Evolutionary conservation across 441 rosid species (phyloP).

Genomic region (Erodium trifolium): DNA sequence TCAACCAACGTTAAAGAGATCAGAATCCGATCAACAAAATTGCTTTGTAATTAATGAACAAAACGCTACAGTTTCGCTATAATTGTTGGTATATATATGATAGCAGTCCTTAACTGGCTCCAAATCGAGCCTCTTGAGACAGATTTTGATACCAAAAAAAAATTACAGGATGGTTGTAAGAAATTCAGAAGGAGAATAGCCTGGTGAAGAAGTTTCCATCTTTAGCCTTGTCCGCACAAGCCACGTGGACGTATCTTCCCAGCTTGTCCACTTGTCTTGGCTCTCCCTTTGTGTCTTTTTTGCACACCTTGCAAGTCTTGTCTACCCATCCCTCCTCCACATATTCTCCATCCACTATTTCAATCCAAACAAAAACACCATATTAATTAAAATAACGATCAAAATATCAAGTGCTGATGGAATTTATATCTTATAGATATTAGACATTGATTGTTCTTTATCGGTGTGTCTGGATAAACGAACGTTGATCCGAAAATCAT

Average conservation of each 20-base stretch:
- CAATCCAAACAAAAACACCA: not conserved
- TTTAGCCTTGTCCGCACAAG: conserved; percentile 49
- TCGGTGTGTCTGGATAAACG: no score
- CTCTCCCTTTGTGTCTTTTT: conserved; percentile 73
- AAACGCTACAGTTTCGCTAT: no score
- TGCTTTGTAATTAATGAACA: no score
- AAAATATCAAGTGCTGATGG: no score
- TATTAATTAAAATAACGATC: not conserved
- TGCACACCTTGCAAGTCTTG: conserved; percentile 84
- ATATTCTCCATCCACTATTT: conserved; percentile 71
- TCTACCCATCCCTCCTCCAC: conserved; percentile 98
- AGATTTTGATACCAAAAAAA: not conserved
- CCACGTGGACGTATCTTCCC: conserved; percentile 71
- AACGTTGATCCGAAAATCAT: no score
- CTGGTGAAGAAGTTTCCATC: conserved; percentile 68
- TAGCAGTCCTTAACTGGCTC: not conserved
- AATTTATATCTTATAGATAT: no score
- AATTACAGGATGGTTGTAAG: not conserved
- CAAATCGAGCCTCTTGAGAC: not conserved
- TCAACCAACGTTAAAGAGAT: no score
- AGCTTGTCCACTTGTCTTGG: conserved; percentile 68
- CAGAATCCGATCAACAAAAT: no score
- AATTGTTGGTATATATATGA: not conserved
- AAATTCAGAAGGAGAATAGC: conserved; percentile 34
- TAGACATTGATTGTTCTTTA: no score